Conservation (phyloP, 176 grass and related monocot genomes). For the Poa pratensis region DNA sequence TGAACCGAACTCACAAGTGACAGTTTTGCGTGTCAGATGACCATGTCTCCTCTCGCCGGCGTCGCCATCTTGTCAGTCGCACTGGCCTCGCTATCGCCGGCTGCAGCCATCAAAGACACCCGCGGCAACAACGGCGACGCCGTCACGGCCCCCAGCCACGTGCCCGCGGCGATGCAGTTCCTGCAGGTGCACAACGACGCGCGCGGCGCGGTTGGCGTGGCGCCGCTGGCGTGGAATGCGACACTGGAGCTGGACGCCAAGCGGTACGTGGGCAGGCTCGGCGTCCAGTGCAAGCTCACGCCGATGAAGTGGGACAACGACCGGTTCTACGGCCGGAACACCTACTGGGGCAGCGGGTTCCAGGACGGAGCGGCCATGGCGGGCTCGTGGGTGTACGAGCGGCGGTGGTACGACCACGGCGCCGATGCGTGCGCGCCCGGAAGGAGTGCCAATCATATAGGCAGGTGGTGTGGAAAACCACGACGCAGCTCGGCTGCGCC, state of each 20-base stretch:
- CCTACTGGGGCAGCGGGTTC: background rate
- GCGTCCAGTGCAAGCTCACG: background rate
- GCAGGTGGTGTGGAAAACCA: constrained; percentile 1
- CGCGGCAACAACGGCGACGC: background rate
- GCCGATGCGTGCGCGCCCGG: constrained; percentile 10
- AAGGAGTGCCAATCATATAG: background rate
- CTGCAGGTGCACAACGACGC: constrained; percentile 38
- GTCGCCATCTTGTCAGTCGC: background rate
- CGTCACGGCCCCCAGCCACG: background rate
- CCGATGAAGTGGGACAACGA: background rate
- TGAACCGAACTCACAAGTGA: background rate
- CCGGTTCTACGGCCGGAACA: constrained; percentile 5
- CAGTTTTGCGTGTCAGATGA: background rate
- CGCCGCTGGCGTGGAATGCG: constrained; percentile 25
- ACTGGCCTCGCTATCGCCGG: background rate
- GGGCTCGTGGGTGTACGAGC: background rate
- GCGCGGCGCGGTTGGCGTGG: constrained; percentile 1
- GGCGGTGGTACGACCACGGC: constrained; percentile 31
- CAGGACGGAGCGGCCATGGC: background rate
- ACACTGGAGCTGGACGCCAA: constrained; percentile 29
- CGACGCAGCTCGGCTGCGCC: constrained; percentile 25
- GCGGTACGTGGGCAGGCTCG: background rate
- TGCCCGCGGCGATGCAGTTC: background rate
- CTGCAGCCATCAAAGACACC: background rate
- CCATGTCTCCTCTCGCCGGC: constrained; percentile 13